Evolutionary conservation across 2,329 filamentous ascomycete genomes (phyloP).

Genomic region (Macrophomina tecta): DNA sequence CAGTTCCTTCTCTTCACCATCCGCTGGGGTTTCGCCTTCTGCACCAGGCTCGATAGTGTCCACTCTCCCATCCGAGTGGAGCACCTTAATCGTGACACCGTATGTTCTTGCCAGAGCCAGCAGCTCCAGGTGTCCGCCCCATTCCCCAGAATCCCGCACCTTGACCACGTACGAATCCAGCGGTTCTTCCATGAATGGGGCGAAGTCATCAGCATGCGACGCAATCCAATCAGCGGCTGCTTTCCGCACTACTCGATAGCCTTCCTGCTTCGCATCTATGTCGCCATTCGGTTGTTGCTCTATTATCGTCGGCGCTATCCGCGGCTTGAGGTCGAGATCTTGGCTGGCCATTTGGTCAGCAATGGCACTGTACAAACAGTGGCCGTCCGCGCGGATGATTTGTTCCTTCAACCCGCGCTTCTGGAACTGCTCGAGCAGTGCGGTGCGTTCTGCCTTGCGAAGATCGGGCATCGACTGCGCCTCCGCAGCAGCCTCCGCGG

Average conservation of each 20-base stretch:
- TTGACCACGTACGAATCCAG: slow-evolving; percentile 74
- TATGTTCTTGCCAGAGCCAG: slow-evolving; percentile 83
- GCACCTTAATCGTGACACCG: slow-evolving; percentile 77
- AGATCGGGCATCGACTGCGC: slow-evolving; percentile 58
- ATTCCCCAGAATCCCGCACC: slow-evolving; percentile 87
- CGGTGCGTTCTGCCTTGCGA: slow-evolving; percentile 49
- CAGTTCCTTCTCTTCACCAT: slow-evolving; percentile 62
- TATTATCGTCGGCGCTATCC: slow-evolving; percentile 40
- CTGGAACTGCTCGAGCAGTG: slow-evolving; percentile 72
- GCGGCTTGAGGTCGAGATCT: slow-evolving; percentile 41
- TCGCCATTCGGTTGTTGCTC: slow-evolving; percentile 28
- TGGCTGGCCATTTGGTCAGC: slow-evolving; percentile 75
- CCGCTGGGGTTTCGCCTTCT: slow-evolving; percentile 46
- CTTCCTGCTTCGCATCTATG: slow-evolving; percentile 30
- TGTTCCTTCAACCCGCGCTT: slow-evolving; percentile 71
- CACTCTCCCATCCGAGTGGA: slow-evolving; percentile 80
- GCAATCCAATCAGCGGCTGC: slow-evolving; percentile 80
- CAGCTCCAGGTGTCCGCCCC: slow-evolving; percentile 93
- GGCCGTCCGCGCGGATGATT: slow-evolving; percentile 86
- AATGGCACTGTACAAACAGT: slow-evolving; percentile 91
- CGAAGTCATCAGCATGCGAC: slow-evolving; percentile 78
- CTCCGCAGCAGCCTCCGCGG: slow-evolving; percentile 73
- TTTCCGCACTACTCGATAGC: slow-evolving; percentile 71
- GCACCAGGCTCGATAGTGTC: slow-evolving; percentile 72
- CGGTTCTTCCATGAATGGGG: slow-evolving; percentile 83